Evolutionary conservation across 1,284 basidiomycete genomes (phyloP).

Genomic region (Agroathelia rolfsii): DNA sequence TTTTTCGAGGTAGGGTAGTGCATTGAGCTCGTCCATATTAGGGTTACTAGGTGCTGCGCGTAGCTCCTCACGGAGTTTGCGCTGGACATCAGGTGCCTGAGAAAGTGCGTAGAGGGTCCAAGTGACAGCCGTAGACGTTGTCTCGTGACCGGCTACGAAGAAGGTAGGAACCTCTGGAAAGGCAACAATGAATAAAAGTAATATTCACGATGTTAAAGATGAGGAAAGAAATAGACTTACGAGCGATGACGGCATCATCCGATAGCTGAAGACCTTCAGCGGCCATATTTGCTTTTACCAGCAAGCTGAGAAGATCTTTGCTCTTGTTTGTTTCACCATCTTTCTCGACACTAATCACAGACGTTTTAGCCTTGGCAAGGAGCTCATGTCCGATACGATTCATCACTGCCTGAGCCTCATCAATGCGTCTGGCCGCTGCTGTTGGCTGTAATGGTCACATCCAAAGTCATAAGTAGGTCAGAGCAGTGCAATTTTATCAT

Average conservation of each 20-base stretch:
- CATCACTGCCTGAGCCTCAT: constrained; percentile 16
- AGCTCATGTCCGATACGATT: constrained; percentile 24
- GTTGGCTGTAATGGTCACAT: constrained; percentile 22
- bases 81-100: constrained; percentile 30
- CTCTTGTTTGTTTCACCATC: constrained; percentile 15
- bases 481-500: too few species aligned
- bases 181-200: constrained; percentile 16
- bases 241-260: constrained; percentile 43
- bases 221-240: constrained; percentile 28
- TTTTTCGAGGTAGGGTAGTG: constrained; percentile 22
- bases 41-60: constrained; percentile 11
- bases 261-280: constrained; percentile 32
- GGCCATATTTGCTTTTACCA: constrained; percentile 35
- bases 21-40: constrained; percentile 22
- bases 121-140: constrained; percentile 27
- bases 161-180: constrained; percentile 35
- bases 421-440: constrained; percentile 13
- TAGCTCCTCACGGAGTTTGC: constrained; percentile 33
- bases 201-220: too few species aligned
- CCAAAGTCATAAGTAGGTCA: constrained; percentile 2
- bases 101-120: constrained; percentile 38
- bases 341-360: constrained; percentile 17
- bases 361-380: constrained; percentile 28
- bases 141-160: constrained; percentile 25
- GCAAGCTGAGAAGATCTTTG: constrained; percentile 19